Conservation (phyloP, 805 yeast genomes). For the Kuraishia capsulata region DNA sequence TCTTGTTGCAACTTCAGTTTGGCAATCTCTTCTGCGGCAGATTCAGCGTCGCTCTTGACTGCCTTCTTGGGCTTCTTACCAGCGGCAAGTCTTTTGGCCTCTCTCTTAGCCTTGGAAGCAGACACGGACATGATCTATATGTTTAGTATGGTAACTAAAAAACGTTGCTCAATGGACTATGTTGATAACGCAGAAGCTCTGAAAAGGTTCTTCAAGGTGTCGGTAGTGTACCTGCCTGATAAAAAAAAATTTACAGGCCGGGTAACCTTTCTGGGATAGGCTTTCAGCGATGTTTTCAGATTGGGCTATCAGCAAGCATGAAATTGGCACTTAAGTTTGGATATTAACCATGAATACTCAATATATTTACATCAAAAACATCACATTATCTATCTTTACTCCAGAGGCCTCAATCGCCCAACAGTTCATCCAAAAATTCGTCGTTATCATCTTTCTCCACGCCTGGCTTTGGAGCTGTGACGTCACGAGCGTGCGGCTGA, state of each 20-base stretch:
- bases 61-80: slow-evolving; percentile 63
- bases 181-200: not conserved
- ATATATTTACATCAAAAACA: no score
- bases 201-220: not conserved
- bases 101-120: slow-evolving; percentile 96
- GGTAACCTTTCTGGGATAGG: not conserved
- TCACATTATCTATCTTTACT: no score
- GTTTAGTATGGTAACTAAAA: no score
- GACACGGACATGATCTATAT: slow-evolving; percentile 53
- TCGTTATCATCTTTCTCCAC: slow-evolving; percentile 6
- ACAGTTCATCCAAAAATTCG: slow-evolving; percentile 11
- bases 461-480: not conserved
- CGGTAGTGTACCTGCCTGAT: not conserved
- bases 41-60: slow-evolving; percentile 49
- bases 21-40: slow-evolving; percentile 64
- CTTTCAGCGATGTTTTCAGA: no score
- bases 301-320: no score
- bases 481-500: not conserved
- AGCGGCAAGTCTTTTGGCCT: slow-evolving; percentile 87
- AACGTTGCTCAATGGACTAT: no score
- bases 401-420: no score
- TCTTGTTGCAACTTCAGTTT: slow-evolving; percentile 90
- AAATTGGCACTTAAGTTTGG: no score
- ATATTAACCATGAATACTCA: no score
- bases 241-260: not conserved